phyloP scores from a whole-genome alignment of 768 basidiomycete genomes.

The Leccinum rimulosum region DNA sequence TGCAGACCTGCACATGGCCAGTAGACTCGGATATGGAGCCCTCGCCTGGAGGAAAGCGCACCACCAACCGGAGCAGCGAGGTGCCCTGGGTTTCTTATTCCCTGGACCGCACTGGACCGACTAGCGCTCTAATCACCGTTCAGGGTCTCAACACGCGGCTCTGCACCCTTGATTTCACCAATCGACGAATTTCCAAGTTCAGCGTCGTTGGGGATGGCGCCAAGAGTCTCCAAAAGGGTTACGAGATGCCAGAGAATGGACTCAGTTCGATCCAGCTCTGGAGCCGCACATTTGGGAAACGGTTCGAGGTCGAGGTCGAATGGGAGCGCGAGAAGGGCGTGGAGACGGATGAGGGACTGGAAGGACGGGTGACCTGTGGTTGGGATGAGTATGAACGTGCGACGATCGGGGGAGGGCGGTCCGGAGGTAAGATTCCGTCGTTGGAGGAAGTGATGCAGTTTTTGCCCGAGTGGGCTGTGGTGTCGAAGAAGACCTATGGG shows the following conservation, averaged over 20 bases:
- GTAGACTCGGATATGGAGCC: slow-evolving; percentile 35
- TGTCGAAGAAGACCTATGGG: slow-evolving; percentile 53
- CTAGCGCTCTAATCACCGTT: slow-evolving; percentile 48
- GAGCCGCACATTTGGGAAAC: slow-evolving; percentile 57
- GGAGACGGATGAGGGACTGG: slow-evolving; percentile 11
- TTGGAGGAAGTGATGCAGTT: slow-evolving; percentile 63
- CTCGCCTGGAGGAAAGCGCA: slow-evolving; percentile 33
- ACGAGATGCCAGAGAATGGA: slow-evolving; percentile 36
- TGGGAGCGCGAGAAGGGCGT: slow-evolving; percentile 35
- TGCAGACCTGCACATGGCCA: slow-evolving; percentile 51
- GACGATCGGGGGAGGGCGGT: slow-evolving; percentile 43
- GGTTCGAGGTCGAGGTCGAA: slow-evolving; percentile 51
- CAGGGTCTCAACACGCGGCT: slow-evolving; percentile 59
- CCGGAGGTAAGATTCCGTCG: slow-evolving; percentile 57
- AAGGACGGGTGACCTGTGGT: slow-evolving; percentile 56
- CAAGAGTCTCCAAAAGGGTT: slow-evolving; percentile 41
- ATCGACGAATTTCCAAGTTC: slow-evolving; percentile 41
- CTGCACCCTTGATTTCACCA: slow-evolving; percentile 60
- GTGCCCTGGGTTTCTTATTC: slow-evolving; percentile 44
- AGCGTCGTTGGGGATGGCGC: slow-evolving; percentile 36
- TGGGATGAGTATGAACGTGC: slow-evolving; percentile 69
- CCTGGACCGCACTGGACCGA: slow-evolving; percentile 38
- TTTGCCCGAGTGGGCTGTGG: slow-evolving; percentile 66
- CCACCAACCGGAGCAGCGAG: neutral
- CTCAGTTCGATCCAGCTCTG: slow-evolving; percentile 48